Evolutionary conservation across 148 eudicot species (phyloP).

Genomic region (Pouteria glomerata): DNA sequence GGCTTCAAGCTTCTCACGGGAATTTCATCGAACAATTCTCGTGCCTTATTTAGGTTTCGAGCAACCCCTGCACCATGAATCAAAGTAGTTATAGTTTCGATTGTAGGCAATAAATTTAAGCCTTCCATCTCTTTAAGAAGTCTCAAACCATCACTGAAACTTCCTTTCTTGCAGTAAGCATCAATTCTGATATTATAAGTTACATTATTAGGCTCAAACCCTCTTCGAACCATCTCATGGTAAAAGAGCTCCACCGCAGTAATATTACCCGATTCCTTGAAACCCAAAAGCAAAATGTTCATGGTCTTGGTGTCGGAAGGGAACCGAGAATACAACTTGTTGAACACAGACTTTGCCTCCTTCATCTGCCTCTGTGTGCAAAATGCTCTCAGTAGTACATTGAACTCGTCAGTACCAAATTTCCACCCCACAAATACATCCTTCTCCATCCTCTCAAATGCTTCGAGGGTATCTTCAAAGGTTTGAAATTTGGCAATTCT

Average conservation of each 20-base stretch:
- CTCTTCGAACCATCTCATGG: conserved; percentile 82
- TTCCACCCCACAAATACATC: conserved; percentile 41
- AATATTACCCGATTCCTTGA: conserved; percentile 74
- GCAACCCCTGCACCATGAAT: conserved; percentile 91
- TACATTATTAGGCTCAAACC: conserved; percentile 66
- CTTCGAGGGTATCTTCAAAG: conserved; percentile 70
- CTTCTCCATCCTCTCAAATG: conserved; percentile 79
- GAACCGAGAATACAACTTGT: conserved; percentile 52
- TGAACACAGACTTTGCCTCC: conserved; percentile 76
- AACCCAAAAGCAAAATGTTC: conserved; percentile 89
- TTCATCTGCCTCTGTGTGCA: conserved; percentile 85
- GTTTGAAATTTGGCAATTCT: conserved; percentile 68
- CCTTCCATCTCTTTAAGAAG: conserved; percentile 73
- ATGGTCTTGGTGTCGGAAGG: conserved; percentile 66
- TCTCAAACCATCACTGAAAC: conserved; percentile 61
- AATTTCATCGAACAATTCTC: conserved; percentile 64
- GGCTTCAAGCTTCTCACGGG: conserved; percentile 40
- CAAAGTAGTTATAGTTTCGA: conserved; percentile 74
- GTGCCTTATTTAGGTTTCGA: conserved; percentile 49
- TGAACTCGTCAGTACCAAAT: conserved; percentile 76
- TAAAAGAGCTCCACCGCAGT: conserved; percentile 78
- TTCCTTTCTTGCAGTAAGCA: conserved; percentile 71
- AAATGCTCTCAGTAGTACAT: conserved; percentile 71
- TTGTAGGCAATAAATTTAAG: conserved; percentile 40
- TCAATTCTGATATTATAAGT: conserved; percentile 82